Conservation (phyloP, 345 rosid species). For the Nasturtium officinale region DNA sequence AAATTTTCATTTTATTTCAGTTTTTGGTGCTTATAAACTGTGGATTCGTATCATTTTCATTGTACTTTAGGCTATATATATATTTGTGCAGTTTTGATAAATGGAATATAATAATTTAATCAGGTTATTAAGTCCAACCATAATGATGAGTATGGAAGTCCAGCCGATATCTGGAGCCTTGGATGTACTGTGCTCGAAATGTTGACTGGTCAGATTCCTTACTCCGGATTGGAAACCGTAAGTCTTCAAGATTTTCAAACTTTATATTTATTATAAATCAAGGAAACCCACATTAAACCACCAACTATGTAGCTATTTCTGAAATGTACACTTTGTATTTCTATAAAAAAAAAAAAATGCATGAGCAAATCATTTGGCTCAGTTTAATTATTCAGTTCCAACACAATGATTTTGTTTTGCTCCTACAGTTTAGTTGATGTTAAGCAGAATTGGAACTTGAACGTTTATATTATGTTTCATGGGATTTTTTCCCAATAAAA, state of each 20-base stretch:
- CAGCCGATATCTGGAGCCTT: constrained; percentile 97
- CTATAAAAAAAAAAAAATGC: not conserved
- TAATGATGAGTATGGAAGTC: constrained; percentile 65
- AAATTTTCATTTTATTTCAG: not conserved
- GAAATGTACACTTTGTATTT: not conserved
- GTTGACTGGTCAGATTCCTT: constrained; percentile 67
- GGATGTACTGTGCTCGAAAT: constrained; percentile 92
- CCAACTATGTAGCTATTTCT: not conserved
- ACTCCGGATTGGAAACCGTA: constrained; percentile 60
- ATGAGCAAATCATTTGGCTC: not conserved
- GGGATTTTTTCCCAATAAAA: not conserved
- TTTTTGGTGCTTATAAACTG: constrained; percentile 1
- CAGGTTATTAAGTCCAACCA: constrained; percentile 66
- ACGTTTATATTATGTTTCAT: not conserved
- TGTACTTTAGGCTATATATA: not conserved
- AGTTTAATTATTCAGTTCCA: not conserved
- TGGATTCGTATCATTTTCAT: not conserved
- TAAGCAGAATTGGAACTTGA: not conserved
- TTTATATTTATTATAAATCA: not conserved
- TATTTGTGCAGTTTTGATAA: not conserved
- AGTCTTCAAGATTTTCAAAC: constrained; percentile 31
- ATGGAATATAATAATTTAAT: constrained; percentile 20
- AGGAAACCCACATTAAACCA: not conserved
- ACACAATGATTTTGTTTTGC: not conserved
- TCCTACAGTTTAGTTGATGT: not conserved